Conservation (phyloP, 2,329 filamentous ascomycete species). For the Talaromyces funiculosus region DNA sequence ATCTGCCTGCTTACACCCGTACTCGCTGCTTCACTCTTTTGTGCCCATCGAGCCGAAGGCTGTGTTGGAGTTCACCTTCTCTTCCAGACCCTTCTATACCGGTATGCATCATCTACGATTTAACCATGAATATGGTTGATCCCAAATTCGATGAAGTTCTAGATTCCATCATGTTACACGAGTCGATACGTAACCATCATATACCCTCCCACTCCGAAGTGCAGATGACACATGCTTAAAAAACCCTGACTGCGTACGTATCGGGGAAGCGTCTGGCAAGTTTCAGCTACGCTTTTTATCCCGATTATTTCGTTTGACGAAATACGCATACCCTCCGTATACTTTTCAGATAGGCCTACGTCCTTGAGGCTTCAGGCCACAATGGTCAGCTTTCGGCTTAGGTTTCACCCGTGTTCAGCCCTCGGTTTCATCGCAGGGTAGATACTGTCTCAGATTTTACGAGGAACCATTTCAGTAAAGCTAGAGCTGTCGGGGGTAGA, state of each 20-base stretch:
- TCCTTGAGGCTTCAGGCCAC: background rate
- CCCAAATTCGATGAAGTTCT: too few relatives aligned
- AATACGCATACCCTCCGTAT: background rate
- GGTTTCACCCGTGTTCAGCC: background rate
- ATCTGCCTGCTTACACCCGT: background rate
- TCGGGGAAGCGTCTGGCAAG: background rate
- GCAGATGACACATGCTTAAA: background rate
- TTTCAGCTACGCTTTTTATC: background rate
- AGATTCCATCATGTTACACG: background rate
- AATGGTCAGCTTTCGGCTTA: background rate
- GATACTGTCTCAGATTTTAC: background rate
- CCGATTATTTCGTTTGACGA: background rate
- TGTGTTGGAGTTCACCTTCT: background rate
- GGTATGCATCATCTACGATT: background rate
- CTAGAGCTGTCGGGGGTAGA: background rate
- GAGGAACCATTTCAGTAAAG: background rate
- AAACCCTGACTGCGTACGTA: background rate
- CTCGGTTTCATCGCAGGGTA: background rate
- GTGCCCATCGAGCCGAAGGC: background rate
- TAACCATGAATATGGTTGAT: too few relatives aligned
- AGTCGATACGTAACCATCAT: background rate
- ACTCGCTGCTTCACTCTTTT: conserved; percentile 4
- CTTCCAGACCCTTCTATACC: background rate
- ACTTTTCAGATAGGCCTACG: background rate
- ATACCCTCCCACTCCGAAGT: background rate